Evolutionary conservation across 345 rosid genomes (phyloP).

Genomic region (Rubroshorea leprosula): DNA sequence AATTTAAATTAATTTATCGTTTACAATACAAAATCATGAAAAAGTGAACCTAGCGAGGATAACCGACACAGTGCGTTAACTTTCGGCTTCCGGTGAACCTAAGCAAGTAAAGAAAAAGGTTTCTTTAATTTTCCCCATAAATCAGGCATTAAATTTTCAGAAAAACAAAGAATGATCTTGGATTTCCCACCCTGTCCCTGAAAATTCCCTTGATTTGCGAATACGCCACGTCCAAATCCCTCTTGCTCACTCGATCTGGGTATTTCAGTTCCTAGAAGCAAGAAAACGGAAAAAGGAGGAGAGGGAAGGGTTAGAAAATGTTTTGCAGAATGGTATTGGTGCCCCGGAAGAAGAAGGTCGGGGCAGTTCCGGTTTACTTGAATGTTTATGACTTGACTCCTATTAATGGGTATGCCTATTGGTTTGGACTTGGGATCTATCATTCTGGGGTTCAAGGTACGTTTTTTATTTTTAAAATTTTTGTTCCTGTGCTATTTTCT

Average conservation of each 20-base stretch:
- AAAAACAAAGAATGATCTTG: background rate
- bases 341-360: slow-evolving; percentile 55
- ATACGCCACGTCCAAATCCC: background rate
- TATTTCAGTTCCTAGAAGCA: background rate
- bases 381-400: slow-evolving; percentile 95
- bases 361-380: slow-evolving; percentile 76
- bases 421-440: slow-evolving; percentile 93
- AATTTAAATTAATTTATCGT: background rate
- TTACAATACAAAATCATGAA: no score
- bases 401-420: slow-evolving; percentile 87
- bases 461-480: background rate
- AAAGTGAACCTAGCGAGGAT: no score
- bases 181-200: background rate
- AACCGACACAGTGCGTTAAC: no score
- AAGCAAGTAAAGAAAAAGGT: background rate
- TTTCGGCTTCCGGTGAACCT: background rate
- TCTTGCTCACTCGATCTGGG: slow-evolving; percentile 2
- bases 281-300: background rate
- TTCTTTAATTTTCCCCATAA: background rate
- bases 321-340: slow-evolving; percentile 43
- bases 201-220: background rate
- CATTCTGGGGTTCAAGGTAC: slow-evolving; percentile 97
- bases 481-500: no score
- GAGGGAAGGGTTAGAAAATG: slow-evolving; percentile 29
- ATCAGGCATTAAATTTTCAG: no score